Percentiles rank a stretch among this genome's conserved stretches.
These are phyloP conservation scores for Apiospora koreana DNA, from an alignment of 2,329 filamentous ascomycete species.

Conservation along the genomic window DNA sequence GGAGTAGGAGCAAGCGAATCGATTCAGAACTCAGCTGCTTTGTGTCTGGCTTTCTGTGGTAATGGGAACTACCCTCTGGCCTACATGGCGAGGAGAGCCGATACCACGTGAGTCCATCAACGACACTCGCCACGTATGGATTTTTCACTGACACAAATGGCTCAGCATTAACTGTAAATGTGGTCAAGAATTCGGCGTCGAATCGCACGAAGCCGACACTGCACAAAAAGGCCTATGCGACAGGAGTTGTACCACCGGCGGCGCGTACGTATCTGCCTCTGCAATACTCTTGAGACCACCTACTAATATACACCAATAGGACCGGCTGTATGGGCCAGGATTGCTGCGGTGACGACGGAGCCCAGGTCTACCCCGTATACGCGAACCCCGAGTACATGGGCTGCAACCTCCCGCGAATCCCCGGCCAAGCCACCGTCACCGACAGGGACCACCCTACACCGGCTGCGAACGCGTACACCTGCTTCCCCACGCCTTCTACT, in stretches of 20 bases:
- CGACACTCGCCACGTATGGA: not conserved
- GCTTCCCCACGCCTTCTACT: not conserved
- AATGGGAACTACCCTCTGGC: not conserved
- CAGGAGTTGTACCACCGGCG: not conserved
- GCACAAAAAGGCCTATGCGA: not conserved
- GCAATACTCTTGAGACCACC: not conserved
- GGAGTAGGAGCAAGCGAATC: not conserved
- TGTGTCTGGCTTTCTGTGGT: not conserved
- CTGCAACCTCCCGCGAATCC: constrained; percentile 41
- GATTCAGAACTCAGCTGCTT: not conserved
- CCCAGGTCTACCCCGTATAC: constrained; percentile 44
- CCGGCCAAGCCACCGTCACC: constrained; percentile 21
- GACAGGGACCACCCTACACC: not conserved
- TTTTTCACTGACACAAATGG: not conserved
- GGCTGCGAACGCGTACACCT: not conserved
- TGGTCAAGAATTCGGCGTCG: constrained; percentile 14
- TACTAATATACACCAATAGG: constrained; percentile 16
- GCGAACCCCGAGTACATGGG: constrained; percentile 51
- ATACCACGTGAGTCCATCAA: not conserved
- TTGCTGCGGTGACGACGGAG: constrained; percentile 26
- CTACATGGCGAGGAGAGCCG: not conserved
- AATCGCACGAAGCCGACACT: not conserved
- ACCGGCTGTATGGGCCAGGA: constrained; percentile 17
- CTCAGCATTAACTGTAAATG: constrained; percentile 14
- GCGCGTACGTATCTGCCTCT: not conserved